These are phyloP conservation scores for Peronospora belbahrii DNA, from an alignment of 352 stramenopile genomes.

Conservation along the genomic window DNA sequence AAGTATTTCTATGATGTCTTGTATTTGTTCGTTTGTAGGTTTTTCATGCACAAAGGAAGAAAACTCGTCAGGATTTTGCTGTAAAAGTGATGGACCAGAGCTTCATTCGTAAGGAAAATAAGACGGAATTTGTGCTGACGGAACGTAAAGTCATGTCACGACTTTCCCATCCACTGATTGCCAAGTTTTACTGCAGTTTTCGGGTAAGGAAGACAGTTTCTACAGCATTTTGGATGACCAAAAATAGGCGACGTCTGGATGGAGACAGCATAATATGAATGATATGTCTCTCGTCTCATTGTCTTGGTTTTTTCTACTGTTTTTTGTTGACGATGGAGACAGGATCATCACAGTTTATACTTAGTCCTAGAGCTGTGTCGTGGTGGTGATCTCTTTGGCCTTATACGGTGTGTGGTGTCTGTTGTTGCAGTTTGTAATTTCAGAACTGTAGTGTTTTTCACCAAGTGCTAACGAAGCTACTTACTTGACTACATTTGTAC, in stretches of 20 bases:
- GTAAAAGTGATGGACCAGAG: slow-evolving; percentile 90
- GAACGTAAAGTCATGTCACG: slow-evolving; percentile 87
- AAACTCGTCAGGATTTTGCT: slow-evolving; percentile 69
- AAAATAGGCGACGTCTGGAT: too few species aligned
- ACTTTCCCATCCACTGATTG: slow-evolving; percentile 81
- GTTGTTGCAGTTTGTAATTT: not conserved
- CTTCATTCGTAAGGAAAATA: slow-evolving; percentile 89
- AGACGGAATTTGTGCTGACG: slow-evolving; percentile 87
- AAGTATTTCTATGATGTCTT: too few species aligned
- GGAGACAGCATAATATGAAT: not conserved
- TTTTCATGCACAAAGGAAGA: slow-evolving; percentile 83
- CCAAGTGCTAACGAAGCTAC: not conserved
- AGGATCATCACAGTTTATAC: slow-evolving; percentile 85
- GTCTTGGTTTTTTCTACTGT: slow-evolving; percentile 18
- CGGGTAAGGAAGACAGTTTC: slow-evolving; percentile 34
- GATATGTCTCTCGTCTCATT: too few species aligned
- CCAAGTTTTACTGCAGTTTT: slow-evolving; percentile 87
- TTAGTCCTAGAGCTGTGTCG: slow-evolving; percentile 84
- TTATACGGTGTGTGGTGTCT: slow-evolving; percentile 78
- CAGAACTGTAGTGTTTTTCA: not conserved
- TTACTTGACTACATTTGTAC: slow-evolving; percentile 9
- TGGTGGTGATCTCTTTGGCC: slow-evolving; percentile 66
- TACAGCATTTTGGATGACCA: not conserved
- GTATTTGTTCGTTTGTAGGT: too few species aligned
- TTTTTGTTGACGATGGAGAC: slow-evolving; percentile 12